Evolutionary conservation across 768 basidiomycete species (phyloP), one percentile per base, ranked within the genome.

Genomic region (Rhizopogon vulgaris): DNA sequence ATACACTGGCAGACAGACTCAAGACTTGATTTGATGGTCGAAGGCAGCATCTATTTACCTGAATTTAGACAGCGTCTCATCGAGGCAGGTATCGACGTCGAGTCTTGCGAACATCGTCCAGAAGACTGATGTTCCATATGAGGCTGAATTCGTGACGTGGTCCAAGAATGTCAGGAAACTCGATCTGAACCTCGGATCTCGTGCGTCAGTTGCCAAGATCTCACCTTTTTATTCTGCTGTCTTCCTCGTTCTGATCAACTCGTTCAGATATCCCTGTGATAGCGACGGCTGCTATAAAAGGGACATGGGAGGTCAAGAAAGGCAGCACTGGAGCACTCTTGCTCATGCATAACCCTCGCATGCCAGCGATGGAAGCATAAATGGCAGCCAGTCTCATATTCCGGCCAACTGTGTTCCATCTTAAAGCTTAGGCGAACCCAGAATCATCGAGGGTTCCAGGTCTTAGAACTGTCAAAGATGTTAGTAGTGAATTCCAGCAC

Each of bases 201-300:
- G 52, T 15, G 25, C 46, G 58, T 61, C 39, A n/a, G 48, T 62
- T 39, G 14, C 52, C 5, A 6, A 22, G 8, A 39, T 8, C 14
- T 14, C 14, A 45, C 4, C 4, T 4, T 34, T 22, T 18, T 12
- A 45, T 32, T 7, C 17, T 32, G n/a, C 14, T n/a, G n/a, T n/a
- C n/a, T n/a, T n/a, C n/a, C n/a, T n/a, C n/a, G 18, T 46, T 32
- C 18, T 6, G 14, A 34, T 32, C 12, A 10, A 45, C 18, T 12
- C 32, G 43, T n/a, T n/a, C n/a, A 46, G 30, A 18, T 7, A 7
- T 46, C 4, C 43, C 57, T 3, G 63, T 57, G 12, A 34, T 64
- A 15, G 59, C 51, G 3, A 51, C 59, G 5, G 63, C 63, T 10
- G 57, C 60, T 36, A 54, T 65, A 38, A 63, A 64, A 51, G 63